Percentiles rank a stretch among this genome's conserved stretches.
These are phyloP conservation scores for Phaeosphaeriaceae sp. DNA, from an alignment of 2,329 filamentous ascomycete genomes.

Conservation along the genomic window DNA sequence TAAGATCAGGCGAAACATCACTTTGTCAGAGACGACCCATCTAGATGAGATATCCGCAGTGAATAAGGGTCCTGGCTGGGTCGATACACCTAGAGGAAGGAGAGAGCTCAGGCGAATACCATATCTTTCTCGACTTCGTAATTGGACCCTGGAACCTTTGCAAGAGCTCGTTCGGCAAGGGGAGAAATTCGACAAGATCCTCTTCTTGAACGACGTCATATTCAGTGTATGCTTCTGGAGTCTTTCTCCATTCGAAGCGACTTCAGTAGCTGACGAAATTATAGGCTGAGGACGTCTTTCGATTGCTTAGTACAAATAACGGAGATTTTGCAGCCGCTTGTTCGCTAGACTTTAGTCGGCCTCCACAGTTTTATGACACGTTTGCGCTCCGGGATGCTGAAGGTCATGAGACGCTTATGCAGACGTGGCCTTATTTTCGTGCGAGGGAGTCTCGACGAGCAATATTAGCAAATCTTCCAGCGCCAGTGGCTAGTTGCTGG, in stretches of 20 bases:
- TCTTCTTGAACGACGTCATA: constrained; percentile 68
- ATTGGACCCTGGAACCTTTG: constrained; percentile 65
- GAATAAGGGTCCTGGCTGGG: neutral
- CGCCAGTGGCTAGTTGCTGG: constrained; percentile 71
- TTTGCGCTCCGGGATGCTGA: constrained; percentile 64
- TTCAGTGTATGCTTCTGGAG: too few species aligned
- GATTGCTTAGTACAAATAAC: constrained; percentile 61
- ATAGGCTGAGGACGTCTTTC: constrained; percentile 61
- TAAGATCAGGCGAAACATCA: constrained; percentile 61
- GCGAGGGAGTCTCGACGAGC: constrained; percentile 59
- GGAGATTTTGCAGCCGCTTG: constrained; percentile 68
- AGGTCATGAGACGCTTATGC: constrained; percentile 58
- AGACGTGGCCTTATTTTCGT: constrained; percentile 65
- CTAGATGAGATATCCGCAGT: neutral
- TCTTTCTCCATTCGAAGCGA: too few species aligned
- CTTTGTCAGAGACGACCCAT: constrained; percentile 61
- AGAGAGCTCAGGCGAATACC: constrained; percentile 72
- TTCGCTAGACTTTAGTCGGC: too few species aligned
- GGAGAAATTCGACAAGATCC: constrained; percentile 60
- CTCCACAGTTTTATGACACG: constrained; percentile 65
- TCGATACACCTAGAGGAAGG: constrained; percentile 52
- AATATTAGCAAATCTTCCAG: constrained; percentile 48
- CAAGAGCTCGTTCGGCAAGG: constrained; percentile 59
- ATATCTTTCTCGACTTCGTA: constrained; percentile 68
- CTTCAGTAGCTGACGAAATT: too few species aligned